These are phyloP conservation scores for Neoboletus subvelutipes DNA, from an alignment of 768 basidiomycete species.

Conservation along the genomic window DNA sequence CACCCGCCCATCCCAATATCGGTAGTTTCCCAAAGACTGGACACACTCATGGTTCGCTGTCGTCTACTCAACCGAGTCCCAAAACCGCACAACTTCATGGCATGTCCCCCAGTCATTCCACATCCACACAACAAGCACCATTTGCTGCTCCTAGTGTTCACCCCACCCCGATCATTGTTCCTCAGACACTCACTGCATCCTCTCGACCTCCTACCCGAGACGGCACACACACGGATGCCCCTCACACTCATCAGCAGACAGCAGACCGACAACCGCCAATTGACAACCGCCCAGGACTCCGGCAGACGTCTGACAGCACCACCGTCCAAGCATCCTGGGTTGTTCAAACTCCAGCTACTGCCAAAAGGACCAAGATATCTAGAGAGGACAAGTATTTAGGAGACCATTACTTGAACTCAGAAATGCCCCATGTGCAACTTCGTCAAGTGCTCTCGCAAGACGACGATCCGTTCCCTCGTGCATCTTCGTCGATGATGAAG, in stretches of 20 bases:
- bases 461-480: conserved; percentile 21
- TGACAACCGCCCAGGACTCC: conserved; percentile 12
- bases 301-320: conserved; percentile 16
- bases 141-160: conserved; percentile 20
- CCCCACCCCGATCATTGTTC: conserved; percentile 19
- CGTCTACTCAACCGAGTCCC: conserved; percentile 27
- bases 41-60: conserved; percentile 5
- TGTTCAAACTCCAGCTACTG: conserved; percentile 30
- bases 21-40: conserved; percentile 17
- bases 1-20: conserved; percentile 15
- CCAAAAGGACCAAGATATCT: conserved; percentile 18
- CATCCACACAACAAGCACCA: conserved; percentile 17
- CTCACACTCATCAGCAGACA: conserved; percentile 7
- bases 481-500: conserved; percentile 30
- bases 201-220: conserved; percentile 32
- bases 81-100: conserved; percentile 22
- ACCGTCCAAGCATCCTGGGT: conserved; percentile 34
- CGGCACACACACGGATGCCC: conserved; percentile 9
- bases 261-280: conserved; percentile 10
- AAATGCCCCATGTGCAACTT: conserved; percentile 28
- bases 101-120: conserved; percentile 6
- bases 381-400: conserved; percentile 33
- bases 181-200: conserved; percentile 22
- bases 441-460: conserved; percentile 36
- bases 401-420: conserved; percentile 17